A percentile compares a stretch with the other conserved stretches of the same genome.
phyloP scores from a whole-genome alignment of 169 alveolate species.

The Plasmodium billcollinsi region DNA sequence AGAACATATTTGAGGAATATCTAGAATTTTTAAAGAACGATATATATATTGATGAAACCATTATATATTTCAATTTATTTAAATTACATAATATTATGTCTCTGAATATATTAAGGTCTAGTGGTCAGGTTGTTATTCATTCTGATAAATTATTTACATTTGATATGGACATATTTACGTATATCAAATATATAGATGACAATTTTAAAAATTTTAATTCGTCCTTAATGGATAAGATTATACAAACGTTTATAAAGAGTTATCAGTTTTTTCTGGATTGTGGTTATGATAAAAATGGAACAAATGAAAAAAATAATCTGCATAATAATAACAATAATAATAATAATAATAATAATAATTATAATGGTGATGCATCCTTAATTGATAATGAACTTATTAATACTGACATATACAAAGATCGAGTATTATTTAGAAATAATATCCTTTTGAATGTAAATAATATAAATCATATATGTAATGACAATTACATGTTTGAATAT shows the following conservation, averaged over 20 bases:
- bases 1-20: conserved; percentile 42
- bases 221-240: conserved; percentile 51
- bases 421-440: conserved; percentile 57
- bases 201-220: conserved; percentile 64
- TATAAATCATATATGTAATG: conserved; percentile 70
- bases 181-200: conserved; percentile 68
- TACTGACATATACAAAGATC: conserved; percentile 16
- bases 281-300: conserved; percentile 29
- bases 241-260: conserved; percentile 44
- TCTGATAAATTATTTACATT: conserved; percentile 68
- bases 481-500: conserved; percentile 63
- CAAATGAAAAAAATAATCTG: neutral
- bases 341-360: neutral
- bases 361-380: neutral
- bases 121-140: conserved; percentile 67
- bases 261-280: conserved; percentile 62
- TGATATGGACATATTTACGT: conserved; percentile 62
- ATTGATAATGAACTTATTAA: neutral
- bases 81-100: conserved; percentile 57
- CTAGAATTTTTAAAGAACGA: conserved; percentile 41
- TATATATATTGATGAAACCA: conserved; percentile 27
- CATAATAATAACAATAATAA: neutral
- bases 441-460: conserved; percentile 50
- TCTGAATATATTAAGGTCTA: conserved; percentile 52
- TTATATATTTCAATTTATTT: conserved; percentile 31